These are phyloP conservation scores for Lipomyces anomalus DNA, from an alignment of 805 yeast genomes.

Conservation along the genomic window DNA sequence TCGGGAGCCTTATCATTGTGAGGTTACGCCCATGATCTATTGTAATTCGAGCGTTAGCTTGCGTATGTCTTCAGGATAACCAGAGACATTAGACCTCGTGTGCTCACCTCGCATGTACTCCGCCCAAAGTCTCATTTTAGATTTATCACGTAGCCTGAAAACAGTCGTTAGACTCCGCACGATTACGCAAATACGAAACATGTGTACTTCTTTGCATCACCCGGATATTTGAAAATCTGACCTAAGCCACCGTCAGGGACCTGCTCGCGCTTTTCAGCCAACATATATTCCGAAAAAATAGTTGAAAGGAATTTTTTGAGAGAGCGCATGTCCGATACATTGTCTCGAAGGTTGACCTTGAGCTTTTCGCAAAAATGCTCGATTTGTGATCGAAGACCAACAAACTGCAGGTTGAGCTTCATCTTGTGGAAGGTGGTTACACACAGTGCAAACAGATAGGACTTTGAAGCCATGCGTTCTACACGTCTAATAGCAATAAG, in stretches of 20 bases:
- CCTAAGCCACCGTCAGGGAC: slow-evolving; percentile 86
- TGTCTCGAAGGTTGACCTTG: slow-evolving; percentile 55
- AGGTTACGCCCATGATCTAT: slow-evolving; percentile 82
- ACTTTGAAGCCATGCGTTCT: slow-evolving; percentile 72
- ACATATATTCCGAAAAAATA: slow-evolving; percentile 78
- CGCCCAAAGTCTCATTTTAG: slow-evolving; percentile 89
- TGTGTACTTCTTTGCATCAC: slow-evolving; percentile 62
- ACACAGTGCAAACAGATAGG: slow-evolving; percentile 73
- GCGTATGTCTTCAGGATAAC: no score
- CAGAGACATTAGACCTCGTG: no score
- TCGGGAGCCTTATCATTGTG: slow-evolving; percentile 64
- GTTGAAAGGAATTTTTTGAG: slow-evolving; percentile 62
- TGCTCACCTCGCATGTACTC: slow-evolving; percentile 79
- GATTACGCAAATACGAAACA: no score
- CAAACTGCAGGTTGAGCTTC: slow-evolving; percentile 60
- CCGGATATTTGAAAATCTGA: slow-evolving; percentile 77
- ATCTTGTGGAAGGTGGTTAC: slow-evolving; percentile 62
- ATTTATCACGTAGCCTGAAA: slow-evolving; percentile 55
- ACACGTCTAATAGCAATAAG: slow-evolving; percentile 75
- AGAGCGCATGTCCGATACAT: slow-evolving; percentile 54
- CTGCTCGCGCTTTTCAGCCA: slow-evolving; percentile 39
- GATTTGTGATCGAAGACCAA: slow-evolving; percentile 71
- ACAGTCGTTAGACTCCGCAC: background rate
- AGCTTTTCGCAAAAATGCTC: slow-evolving; percentile 72
- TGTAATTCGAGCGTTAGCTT: no score